Evolutionary conservation across 495 filamentous ascomycete genomes (phyloP), one percentile per base, ranked within the genome.

Genomic region (Trichoderma erinaceum): DNA sequence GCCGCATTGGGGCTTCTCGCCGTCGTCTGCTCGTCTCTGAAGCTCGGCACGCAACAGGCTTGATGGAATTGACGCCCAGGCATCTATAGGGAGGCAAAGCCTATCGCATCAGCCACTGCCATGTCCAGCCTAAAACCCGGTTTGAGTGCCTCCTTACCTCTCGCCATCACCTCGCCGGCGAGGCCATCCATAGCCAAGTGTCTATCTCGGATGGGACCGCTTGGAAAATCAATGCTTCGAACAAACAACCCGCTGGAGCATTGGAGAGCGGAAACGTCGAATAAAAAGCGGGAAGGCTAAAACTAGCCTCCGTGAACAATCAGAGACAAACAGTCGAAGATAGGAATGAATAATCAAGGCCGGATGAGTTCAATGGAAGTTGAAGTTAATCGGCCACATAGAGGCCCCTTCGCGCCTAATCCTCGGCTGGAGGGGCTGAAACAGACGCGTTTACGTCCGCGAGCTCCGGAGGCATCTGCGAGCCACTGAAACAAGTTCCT

Each of bases 1-100:
- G 64, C 89, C 89, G 75, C 89, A 92, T 46, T 80, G 73, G 58
- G 88, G 84, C 64, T 80, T 82, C 41, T 73, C 41, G 4, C 69
- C 72, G 65, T 76, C 73, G 64, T 73, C 74, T 25, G 68, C 75
- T 73, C 85, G 79, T 73, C 76, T 74, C 66, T 74, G 73, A 44
- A 87, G 76, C 72, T 87, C 85, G 70, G 81, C 82, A 58, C 75
- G 79, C 35, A 87, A 80, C 52, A 81, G 52, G 15, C 80, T 73
- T 43, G 83, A 85, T 12, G 84, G 78, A 27, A 87, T 77, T 63
- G 77, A 78, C 43, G 81, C 73, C 83, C 83, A 85, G 23, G 73
- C 64, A 23, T 61, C 56, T 61, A 13, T 13, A 2, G 10, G 15
- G 29, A 67, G 2, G 67, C 35, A 52, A 68, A 71, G 67, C 74